Evolutionary conservation across 2,329 filamentous ascomycete genomes (phyloP).

Genomic region (Colletotrichum sp.): DNA sequence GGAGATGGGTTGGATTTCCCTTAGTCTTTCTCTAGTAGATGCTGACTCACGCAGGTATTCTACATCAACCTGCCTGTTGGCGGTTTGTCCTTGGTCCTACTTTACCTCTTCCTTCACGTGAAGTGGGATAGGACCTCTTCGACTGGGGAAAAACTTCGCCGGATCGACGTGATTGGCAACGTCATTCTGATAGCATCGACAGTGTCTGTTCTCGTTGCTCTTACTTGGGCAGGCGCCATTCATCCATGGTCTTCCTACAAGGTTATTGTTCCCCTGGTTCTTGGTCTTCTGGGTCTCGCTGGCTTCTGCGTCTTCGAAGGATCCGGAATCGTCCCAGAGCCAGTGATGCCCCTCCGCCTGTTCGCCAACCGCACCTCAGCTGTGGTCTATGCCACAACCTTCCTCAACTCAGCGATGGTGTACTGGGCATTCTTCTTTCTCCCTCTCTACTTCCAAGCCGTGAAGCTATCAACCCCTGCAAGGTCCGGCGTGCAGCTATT

Average conservation of each 20-base stretch:
- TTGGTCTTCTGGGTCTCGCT: conserved; percentile 32
- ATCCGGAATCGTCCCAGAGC: conserved; percentile 63
- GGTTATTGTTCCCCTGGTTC: conserved; percentile 46
- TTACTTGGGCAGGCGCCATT: conserved; percentile 48
- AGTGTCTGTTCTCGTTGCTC: conserved; percentile 44
- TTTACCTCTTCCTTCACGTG: conserved; percentile 21
- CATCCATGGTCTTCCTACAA: conserved; percentile 45
- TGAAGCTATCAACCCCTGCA: conserved; percentile 35
- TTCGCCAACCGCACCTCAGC: conserved; percentile 26
- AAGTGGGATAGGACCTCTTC: conserved; percentile 16
- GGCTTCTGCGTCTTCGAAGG: conserved; percentile 71
- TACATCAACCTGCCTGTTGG: conserved; percentile 48
- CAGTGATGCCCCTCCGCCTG: conserved; percentile 71
- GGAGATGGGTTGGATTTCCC: conserved; percentile 41
- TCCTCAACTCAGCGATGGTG: not conserved
- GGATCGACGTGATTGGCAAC: conserved; percentile 52
- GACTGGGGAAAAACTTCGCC: conserved; percentile 30
- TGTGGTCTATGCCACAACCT: conserved; percentile 26
- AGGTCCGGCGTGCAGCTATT: conserved; percentile 38
- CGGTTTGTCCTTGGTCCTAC: not conserved
- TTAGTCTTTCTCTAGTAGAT: not conserved
- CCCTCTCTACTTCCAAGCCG: conserved; percentile 51
- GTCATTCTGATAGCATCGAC: conserved; percentile 42
- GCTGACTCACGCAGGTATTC: conserved; percentile 38
- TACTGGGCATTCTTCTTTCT: conserved; percentile 45